Conservation (phyloP, 2,329 filamentous ascomycete species). For the Beauveria sp. region DNA sequence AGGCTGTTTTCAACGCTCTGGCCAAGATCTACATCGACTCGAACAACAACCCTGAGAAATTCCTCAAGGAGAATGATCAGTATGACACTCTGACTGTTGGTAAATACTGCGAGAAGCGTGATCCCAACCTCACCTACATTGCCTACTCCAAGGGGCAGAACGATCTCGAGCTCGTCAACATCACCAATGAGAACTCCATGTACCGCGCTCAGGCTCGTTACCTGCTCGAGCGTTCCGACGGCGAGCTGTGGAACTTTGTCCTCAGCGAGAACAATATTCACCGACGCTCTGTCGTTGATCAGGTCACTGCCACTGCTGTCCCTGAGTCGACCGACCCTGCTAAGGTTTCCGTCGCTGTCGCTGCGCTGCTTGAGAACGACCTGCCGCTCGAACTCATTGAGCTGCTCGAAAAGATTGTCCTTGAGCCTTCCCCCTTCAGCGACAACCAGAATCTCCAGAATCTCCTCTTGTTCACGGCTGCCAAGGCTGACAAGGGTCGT, state of each 20-base stretch:
- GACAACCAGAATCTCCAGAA: constrained; percentile 97
- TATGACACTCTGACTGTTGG: constrained; percentile 89
- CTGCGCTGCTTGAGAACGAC: constrained; percentile 85
- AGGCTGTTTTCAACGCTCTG: constrained; percentile 92
- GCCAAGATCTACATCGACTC: constrained; percentile 99
- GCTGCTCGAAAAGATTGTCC: constrained; percentile 94
- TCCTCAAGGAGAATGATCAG: constrained; percentile 93
- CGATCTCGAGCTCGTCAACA: constrained; percentile 90
- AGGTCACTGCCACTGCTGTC: constrained; percentile 92
- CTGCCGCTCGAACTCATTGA: constrained; percentile 93
- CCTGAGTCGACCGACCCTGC: constrained; percentile 87
- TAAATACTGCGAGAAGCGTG: constrained; percentile 98
- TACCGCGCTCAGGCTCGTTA: constrained; percentile 97
- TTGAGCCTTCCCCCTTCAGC: constrained; percentile 98
- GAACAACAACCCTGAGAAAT: constrained; percentile 96
- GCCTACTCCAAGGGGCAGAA: constrained; percentile 96
- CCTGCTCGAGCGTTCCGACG: constrained; percentile 79
- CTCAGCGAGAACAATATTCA: constrained; percentile 94
- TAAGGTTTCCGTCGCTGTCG: constrained; percentile 90
- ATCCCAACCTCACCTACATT: constrained; percentile 91
- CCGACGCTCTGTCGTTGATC: constrained; percentile 86
- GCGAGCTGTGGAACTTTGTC: constrained; percentile 90
- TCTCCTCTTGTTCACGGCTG: constrained; percentile 88
- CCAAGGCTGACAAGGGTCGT: constrained; percentile 89
- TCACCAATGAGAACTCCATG: constrained; percentile 99